Percentiles rank a stretch among this genome's conserved stretches.
Conservation (phyloP, 2,329 filamentous ascomycete species). For the Polychaeton citri region DNA sequence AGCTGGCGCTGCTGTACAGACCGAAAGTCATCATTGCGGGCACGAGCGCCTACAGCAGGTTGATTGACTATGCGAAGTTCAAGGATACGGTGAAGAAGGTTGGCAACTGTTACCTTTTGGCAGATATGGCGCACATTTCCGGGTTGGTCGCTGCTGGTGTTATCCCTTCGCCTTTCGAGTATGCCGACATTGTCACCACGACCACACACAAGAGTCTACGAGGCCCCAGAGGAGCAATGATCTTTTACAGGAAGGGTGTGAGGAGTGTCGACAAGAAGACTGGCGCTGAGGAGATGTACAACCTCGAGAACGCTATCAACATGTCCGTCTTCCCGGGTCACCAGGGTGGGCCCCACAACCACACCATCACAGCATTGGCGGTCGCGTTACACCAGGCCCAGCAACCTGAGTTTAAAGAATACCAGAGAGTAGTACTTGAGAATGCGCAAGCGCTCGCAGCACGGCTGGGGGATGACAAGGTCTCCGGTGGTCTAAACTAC, state of each 20-base stretch:
- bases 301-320: constrained; percentile 90
- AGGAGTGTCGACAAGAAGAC: constrained; percentile 72
- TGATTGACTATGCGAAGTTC: constrained; percentile 92
- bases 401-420: constrained; percentile 76
- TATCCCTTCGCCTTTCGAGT: constrained; percentile 75
- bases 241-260: constrained; percentile 94
- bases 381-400: constrained; percentile 92
- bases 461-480: constrained; percentile 52
- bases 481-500: constrained; percentile 68
- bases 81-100: constrained; percentile 81
- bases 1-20: constrained; percentile 75
- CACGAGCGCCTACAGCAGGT: constrained; percentile 86
- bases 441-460: constrained; percentile 81
- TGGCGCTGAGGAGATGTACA: constrained; percentile 65
- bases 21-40: constrained; percentile 94
- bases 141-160: constrained; percentile 87
- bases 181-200: constrained; percentile 90
- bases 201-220: constrained; percentile 96
- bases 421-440: constrained; percentile 78
- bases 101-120: constrained; percentile 71
- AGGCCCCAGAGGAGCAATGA: constrained; percentile 90
- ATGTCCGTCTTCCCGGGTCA: constrained; percentile 94
- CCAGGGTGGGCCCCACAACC: constrained; percentile 96
- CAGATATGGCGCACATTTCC: constrained; percentile 96
- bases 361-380: constrained; percentile 91